Conservation (phyloP, 2,329 filamentous ascomycete genomes). For the Teratosphaeria gauchensis region DNA sequence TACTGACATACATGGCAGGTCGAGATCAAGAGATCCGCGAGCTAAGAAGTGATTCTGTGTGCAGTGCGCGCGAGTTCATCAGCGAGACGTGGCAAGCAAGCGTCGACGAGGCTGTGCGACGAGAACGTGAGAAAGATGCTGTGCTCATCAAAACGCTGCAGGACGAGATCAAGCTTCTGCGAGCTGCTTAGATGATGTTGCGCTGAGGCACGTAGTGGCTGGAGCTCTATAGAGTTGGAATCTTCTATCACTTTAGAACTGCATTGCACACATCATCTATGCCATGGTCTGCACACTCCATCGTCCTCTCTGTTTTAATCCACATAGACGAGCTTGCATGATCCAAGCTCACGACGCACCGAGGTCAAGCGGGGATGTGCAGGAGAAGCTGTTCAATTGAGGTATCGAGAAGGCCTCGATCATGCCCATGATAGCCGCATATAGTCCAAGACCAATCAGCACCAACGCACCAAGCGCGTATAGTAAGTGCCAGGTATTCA, state of each 20-base stretch:
- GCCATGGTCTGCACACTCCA: too few relatives aligned
- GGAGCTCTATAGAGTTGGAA: not conserved
- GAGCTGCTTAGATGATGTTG: not conserved
- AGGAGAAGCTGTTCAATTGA: constrained; percentile 9
- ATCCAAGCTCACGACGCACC: not conserved
- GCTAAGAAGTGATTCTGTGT: constrained; percentile 12
- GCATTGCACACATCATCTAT: too few relatives aligned
- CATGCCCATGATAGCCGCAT: constrained; percentile 30
- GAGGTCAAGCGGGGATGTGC: constrained; percentile 8
- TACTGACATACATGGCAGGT: constrained; percentile 11
- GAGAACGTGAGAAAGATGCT: constrained; percentile 14
- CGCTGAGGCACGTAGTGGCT: not conserved
- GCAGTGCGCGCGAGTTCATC: constrained; percentile 7
- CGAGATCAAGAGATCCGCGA: constrained; percentile 9
- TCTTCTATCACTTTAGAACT: not conserved
- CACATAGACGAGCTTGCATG: not conserved
- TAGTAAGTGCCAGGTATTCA: constrained; percentile 28
- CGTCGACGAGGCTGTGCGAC: constrained; percentile 15
- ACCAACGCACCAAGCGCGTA: constrained; percentile 30
- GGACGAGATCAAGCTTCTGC: constrained; percentile 3
- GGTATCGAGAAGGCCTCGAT: constrained; percentile 23
- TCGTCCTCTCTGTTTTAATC: not conserved
- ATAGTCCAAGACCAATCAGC: constrained; percentile 32
- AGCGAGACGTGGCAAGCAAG: constrained; percentile 11
- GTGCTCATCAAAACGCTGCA: constrained; percentile 7